Base-by-base conservation (phyloP, 768 basidiomycete species). In the Cantharellus anzutake region DNA sequence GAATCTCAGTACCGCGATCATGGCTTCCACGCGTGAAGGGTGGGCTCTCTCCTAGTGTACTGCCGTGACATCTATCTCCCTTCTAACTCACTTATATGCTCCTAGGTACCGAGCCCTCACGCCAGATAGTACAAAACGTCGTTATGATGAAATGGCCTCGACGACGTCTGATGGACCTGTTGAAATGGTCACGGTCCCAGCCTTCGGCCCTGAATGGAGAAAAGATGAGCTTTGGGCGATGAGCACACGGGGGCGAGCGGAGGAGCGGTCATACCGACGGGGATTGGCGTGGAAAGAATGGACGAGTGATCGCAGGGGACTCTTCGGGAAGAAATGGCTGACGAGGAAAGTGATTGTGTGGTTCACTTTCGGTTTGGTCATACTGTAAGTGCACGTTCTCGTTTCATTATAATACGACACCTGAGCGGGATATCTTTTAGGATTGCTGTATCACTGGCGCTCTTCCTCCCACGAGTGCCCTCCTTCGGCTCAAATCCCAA, bases 121-220 rank as follows among this genome's bases (percentile, higher is more conserved):
- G 14, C 60, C 63, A 7, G 37, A 5, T 37, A 7, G 14, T 14
- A 41, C 56, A 14, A 39, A 7, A 38, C 41, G 5, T 7, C 5
- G 38, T 14, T 37, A 14, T 42, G 56, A 11, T 11, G 41, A 57
- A 29, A 29, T 29, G 20, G 1, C 20, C 20, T 29, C 20, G 20
- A 29, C 20, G 20, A 29, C 20, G 14, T 38, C 56, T 37, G 35
- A 39, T 41, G 73, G 74, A 5, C 80, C 78, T 2, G 86, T 91
- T 34, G 92, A 97, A 70, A 75, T 93, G 69, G 84, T 94, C 51
- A 94, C 92, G 0, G 89, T 96, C 0, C 92, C 92, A 2, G 86
- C 86, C 2, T 75, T 97, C 2, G 92, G 92, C 20, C 73, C 92
- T 0, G 92, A 97, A 72, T 97, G 92, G 92, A 78, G 78, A 35